Evolutionary conservation across 78 protist species (phyloP).

Genomic region (Dictyostelium capitatum): DNA sequence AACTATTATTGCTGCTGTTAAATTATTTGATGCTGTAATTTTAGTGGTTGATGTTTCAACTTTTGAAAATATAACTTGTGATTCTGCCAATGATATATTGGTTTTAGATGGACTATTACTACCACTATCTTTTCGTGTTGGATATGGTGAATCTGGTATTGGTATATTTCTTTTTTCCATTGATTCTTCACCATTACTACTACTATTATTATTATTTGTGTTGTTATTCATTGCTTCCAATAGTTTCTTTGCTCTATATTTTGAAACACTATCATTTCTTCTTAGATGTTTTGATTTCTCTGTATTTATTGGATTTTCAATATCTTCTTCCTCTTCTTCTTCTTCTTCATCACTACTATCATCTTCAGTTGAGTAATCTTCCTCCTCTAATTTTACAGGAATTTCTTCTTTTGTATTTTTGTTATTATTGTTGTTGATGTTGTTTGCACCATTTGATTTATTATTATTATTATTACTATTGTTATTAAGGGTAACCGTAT

Average conservation of each 20-base stretch:
- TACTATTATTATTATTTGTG: no score
- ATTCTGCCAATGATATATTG: background rate
- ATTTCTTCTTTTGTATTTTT: no score
- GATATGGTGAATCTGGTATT: conserved; percentile 1
- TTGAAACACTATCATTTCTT: conserved; percentile 27
- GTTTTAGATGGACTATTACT: background rate
- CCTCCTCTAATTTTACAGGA: background rate
- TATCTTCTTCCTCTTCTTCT: background rate
- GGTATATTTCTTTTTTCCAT: background rate
- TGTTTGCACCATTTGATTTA: no score
- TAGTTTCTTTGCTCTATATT: conserved; percentile 9
- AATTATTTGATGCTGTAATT: background rate
- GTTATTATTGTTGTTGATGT: no score
- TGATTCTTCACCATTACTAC: background rate
- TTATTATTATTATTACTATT: no score
- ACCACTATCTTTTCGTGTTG: background rate
- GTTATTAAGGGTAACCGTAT: no score
- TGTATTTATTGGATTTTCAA: conserved; percentile 14
- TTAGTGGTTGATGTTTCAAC: background rate
- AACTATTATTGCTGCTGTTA: background rate
- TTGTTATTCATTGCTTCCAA: background rate
- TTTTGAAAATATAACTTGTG: background rate
- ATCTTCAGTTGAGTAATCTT: background rate
- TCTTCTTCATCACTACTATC: background rate
- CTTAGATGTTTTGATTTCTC: background rate